Evolutionary conservation across 129 eudicot genomes (phyloP), one percentile per base, ranked within the genome.

Genomic region (Arctium lappa): DNA sequence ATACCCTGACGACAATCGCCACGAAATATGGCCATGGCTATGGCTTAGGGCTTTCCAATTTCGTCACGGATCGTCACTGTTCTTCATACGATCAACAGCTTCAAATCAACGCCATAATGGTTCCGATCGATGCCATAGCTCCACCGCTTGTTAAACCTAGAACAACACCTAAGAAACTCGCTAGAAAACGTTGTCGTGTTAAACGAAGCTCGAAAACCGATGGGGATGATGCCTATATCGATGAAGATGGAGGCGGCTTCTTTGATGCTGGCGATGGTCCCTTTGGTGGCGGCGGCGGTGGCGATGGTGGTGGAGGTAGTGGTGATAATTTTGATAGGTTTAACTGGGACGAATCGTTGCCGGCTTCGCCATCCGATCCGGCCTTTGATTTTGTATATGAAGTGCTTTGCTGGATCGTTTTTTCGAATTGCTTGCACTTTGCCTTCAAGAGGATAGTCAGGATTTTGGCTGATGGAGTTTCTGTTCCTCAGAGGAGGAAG

Each of bases 311-410:
- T 7, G 81, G 87, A 5, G 84, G 87, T 2, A 39, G 75, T 16
- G 69, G 70, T 70, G 83, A 33, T 75, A 63, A 62, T 68, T 79
- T 74, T 16, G 88, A 74, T 38, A 77, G 85, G 66, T 81, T 86
- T 33, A 86, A 44, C 0, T 86, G 86, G 86, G 83, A 86, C 5
- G 86, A 81, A 46, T 86, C 86, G 56, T 79, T 75, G 73, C 86
- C 89, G 76, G 80, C 72, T n/a, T 78, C 86, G n/a, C 83, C 85
- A 6, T 72, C 89, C 1, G 89, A 87, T 87, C 89, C 89, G 63
- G 89, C 89, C 11, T 87, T 87, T 80, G 89, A 87, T 83, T 63
- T 83, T 75, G 87, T 87, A 1, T 87, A 87, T 46, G 78, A 71
- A 33, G 82, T 87, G 15, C 80, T 87, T 46, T 87, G 83, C 15